Percentiles rank a stretch among this genome's conserved stretches.
These are phyloP conservation scores for Piper betle DNA, from an alignment of 164 flowering plant genomes.

Conservation along the genomic window DNA sequence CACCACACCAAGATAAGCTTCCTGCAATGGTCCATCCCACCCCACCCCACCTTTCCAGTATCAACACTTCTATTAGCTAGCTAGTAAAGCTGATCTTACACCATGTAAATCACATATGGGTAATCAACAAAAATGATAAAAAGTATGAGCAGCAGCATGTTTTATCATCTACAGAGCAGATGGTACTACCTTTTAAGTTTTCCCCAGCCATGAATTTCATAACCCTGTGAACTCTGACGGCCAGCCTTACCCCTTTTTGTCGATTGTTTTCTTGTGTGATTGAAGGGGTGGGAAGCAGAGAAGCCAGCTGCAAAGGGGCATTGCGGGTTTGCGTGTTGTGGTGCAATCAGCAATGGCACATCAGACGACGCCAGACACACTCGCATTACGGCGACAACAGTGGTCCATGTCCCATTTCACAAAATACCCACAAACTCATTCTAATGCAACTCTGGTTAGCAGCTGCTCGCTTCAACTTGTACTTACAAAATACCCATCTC, in stretches of 20 bases:
- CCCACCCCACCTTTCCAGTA: too few species aligned
- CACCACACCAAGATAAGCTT: too few species aligned
- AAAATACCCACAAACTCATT: too few species aligned
- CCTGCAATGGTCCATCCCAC: too few species aligned
- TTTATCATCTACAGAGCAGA: too few species aligned
- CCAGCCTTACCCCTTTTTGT: background rate
- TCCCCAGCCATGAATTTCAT: background rate
- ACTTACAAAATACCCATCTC: background rate
- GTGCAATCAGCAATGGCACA: background rate
- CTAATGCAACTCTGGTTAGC: background rate
- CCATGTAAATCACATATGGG: too few species aligned
- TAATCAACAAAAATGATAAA: too few species aligned
- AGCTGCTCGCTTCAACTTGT: background rate
- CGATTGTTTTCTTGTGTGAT: background rate
- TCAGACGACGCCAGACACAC: background rate
- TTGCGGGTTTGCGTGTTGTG: background rate
- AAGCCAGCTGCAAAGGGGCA: background rate
- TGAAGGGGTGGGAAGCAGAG: background rate
- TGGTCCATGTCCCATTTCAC: background rate
- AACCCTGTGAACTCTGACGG: background rate
- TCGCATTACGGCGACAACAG: background rate
- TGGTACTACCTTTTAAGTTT: too few species aligned
- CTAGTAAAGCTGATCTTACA: too few species aligned
- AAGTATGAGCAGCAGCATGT: too few species aligned
- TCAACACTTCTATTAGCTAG: too few species aligned